These are phyloP conservation scores for Neoarthrinium moseri DNA, from an alignment of 2,329 filamentous ascomycete species.

Conservation along the genomic window DNA sequence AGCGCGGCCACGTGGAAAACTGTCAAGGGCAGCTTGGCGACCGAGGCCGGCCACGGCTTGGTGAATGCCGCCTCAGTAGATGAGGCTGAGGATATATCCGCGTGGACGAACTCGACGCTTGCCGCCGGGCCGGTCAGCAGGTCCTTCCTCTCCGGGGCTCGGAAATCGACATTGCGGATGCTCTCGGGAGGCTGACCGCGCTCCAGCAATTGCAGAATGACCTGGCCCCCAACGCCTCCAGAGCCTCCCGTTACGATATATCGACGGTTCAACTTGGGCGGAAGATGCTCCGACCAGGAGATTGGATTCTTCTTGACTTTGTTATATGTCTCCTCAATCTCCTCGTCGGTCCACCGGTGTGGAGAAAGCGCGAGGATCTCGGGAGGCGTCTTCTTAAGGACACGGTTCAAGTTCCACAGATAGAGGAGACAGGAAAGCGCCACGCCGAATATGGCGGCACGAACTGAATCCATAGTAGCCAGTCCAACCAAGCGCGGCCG, in stretches of 20 bases:
- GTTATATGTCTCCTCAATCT: conserved; percentile 32
- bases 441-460: too few relatives aligned
- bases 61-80: conserved; percentile 39
- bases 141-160: conserved; percentile 34
- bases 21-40: conserved; percentile 41
- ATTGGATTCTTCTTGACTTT: conserved; percentile 33
- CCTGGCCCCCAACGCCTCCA: conserved; percentile 41
- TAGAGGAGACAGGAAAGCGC: too few relatives aligned
- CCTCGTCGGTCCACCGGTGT: conserved; percentile 34
- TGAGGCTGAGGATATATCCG: conserved; percentile 40
- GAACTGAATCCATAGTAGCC: too few relatives aligned
- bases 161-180: conserved; percentile 48
- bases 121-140: conserved; percentile 33
- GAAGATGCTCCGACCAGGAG: conserved; percentile 36
- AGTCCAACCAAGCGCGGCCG: too few relatives aligned
- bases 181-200: conserved; percentile 44
- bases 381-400: conserved; percentile 33
- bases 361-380: conserved; percentile 30
- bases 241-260: conserved; percentile 47
- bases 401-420: conserved; percentile 34
- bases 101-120: conserved; percentile 37
- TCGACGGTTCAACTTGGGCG: conserved; percentile 37
- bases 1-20: conserved; percentile 50
- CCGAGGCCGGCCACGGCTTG: conserved; percentile 37
- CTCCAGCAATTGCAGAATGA: conserved; percentile 44